Conservation (phyloP, 495 filamentous ascomycete species). For the Aspergillus hancockii region DNA sequence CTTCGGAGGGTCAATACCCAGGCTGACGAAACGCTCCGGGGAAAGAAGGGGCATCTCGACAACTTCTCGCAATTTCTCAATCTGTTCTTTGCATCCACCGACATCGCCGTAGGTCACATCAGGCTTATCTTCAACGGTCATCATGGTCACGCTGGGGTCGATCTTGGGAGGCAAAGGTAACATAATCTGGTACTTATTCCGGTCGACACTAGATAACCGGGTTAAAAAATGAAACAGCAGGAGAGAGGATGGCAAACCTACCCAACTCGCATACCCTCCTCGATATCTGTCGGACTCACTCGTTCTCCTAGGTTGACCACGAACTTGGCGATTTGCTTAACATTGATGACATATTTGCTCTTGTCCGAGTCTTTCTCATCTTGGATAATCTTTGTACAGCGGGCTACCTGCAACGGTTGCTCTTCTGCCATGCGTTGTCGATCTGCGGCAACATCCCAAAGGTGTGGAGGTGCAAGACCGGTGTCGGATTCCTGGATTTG, state of each 20-base stretch:
- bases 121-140: constrained; percentile 99
- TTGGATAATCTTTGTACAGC: constrained; percentile 98
- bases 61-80: constrained; percentile 97
- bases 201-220: constrained; percentile 69
- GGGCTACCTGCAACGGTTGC: constrained; percentile 94
- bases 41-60: constrained; percentile 97
- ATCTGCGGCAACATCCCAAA: constrained; percentile 98
- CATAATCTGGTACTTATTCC: constrained; percentile 98
- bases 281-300: constrained; percentile 97
- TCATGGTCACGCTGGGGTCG: constrained; percentile 98
- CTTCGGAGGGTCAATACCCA: constrained; percentile 98
- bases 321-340: constrained; percentile 99
- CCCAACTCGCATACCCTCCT: constrained; percentile 97
- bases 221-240: constrained; percentile 15
- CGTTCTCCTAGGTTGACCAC: constrained; percentile 97
- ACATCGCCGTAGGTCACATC: constrained; percentile 99
- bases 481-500: constrained; percentile 87
- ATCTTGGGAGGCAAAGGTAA: constrained; percentile 98
- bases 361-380: constrained; percentile 96
- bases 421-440: constrained; percentile 98
- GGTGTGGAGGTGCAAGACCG: constrained; percentile 93
- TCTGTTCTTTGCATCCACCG: constrained; percentile 98
- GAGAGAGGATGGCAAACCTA: constrained; percentile 39
- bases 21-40: constrained; percentile 93
- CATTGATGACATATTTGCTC: constrained; percentile 99